Percentiles rank a stretch among this genome's conserved stretches.
Evolutionary conservation across 257 asterid genomes (phyloP).

Genomic region (Misopates orontium): DNA sequence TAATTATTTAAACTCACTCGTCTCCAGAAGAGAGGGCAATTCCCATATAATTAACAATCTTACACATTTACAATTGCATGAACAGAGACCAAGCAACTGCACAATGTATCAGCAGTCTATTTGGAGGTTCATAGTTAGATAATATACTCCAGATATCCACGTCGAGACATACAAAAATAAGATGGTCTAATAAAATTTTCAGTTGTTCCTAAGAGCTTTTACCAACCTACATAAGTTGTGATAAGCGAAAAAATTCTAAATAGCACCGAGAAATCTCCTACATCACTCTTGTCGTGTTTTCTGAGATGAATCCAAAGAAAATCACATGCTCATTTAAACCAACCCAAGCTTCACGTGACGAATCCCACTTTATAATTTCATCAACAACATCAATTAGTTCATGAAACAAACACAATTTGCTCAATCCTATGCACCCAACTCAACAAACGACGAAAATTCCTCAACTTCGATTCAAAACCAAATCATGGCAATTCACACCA

Average conservation of each 20-base stretch:
- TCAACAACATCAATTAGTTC: background rate
- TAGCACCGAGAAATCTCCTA: slow-evolving; percentile 1
- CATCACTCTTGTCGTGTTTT: background rate
- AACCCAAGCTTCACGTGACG: background rate
- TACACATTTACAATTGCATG: background rate
- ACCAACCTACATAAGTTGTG: too few species aligned
- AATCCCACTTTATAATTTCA: background rate
- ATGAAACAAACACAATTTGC: background rate
- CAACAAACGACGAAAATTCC: background rate
- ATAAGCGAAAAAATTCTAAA: too few species aligned
- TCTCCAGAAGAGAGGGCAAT: too few species aligned
- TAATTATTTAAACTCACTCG: too few species aligned
- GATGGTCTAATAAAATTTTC: background rate
- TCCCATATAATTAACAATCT: background rate
- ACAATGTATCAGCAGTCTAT: background rate
- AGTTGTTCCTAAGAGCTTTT: background rate
- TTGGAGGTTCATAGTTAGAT: slow-evolving; percentile 7
- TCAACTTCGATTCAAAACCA: background rate
- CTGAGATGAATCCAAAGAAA: background rate
- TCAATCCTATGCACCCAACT: background rate
- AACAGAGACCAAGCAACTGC: slow-evolving; percentile 9
- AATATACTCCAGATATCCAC: background rate
- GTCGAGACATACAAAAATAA: background rate
- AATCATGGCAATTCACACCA: too few species aligned
- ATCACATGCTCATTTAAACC: too few species aligned